Conservation (phyloP, 148 eudicot genomes). For the Amaranthus hypochondriacus region DNA sequence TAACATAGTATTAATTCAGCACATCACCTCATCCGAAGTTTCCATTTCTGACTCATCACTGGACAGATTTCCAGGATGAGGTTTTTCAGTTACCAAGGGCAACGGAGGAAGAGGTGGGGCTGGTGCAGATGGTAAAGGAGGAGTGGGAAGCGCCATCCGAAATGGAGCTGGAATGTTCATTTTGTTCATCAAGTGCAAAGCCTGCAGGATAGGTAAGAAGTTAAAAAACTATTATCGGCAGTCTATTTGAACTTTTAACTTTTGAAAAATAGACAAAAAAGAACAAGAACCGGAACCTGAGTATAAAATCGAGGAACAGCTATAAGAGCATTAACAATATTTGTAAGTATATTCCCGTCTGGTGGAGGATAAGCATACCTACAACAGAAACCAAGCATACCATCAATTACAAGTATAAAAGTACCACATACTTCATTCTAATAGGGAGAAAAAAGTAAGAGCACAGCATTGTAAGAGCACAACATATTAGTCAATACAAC, state of each 20-base stretch:
- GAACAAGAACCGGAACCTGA: constrained; percentile 41
- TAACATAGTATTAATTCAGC: background rate
- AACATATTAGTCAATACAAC: background rate
- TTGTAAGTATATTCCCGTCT: constrained; percentile 86
- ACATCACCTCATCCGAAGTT: constrained; percentile 81
- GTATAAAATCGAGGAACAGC: constrained; percentile 97
- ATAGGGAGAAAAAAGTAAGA: background rate
- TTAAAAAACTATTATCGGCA: constrained; percentile 5
- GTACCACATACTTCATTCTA: background rate
- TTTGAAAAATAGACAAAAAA: background rate
- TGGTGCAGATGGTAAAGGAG: constrained; percentile 75
- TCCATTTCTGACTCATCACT: constrained; percentile 97
- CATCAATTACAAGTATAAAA: background rate
- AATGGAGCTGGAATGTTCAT: constrained; percentile 99
- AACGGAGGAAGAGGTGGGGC: constrained; percentile 62
- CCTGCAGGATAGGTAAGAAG: constrained; percentile 33
- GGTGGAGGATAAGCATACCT: constrained; percentile 97
- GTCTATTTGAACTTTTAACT: background rate
- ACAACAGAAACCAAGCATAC: constrained; percentile 19
- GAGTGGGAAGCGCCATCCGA: constrained; percentile 88
- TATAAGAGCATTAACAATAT: constrained; percentile 90
- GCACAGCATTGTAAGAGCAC: background rate
- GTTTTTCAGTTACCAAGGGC: constrained; percentile 37
- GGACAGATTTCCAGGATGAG: constrained; percentile 42
- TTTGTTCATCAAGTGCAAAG: constrained; percentile 96